Evolutionary conservation across 345 rosid species (phyloP).

Genomic region (Combretum micranthum): DNA sequence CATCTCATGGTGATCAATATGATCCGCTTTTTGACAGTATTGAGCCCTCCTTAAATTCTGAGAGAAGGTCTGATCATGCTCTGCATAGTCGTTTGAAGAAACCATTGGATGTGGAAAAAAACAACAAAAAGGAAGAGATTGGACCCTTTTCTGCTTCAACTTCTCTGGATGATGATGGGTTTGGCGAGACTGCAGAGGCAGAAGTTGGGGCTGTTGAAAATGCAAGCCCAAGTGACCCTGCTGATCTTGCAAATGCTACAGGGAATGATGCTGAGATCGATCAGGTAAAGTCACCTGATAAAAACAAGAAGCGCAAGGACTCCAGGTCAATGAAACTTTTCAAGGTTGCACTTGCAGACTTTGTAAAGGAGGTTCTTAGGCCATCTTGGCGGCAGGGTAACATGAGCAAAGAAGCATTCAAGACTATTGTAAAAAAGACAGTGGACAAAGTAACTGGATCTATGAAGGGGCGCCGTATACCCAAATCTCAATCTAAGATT

Average conservation of each 20-base stretch:
- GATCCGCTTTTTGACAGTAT: slow-evolving; percentile 87
- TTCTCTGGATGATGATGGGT: slow-evolving; percentile 46
- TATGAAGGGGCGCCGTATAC: slow-evolving; percentile 64
- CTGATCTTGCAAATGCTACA: slow-evolving; percentile 20
- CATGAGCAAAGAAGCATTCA: slow-evolving; percentile 95
- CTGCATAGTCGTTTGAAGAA: slow-evolving; percentile 40
- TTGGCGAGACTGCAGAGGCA: slow-evolving; percentile 63
- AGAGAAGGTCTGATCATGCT: slow-evolving; percentile 26
- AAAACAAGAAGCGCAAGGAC: slow-evolving; percentile 52
- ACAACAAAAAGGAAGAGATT: slow-evolving; percentile 31
- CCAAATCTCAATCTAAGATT: slow-evolving; percentile 76
- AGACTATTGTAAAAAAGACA: slow-evolving; percentile 83
- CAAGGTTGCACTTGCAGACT: slow-evolving; percentile 65
- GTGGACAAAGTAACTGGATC: slow-evolving; percentile 86
- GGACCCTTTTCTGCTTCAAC: slow-evolving; percentile 27
- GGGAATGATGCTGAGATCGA: slow-evolving; percentile 46
- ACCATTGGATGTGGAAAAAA: slow-evolving; percentile 54
- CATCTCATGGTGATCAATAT: slow-evolving; percentile 50
- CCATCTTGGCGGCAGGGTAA: slow-evolving; percentile 93
- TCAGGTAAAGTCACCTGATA: slow-evolving; percentile 42
- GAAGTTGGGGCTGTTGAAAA: slow-evolving; percentile 59
- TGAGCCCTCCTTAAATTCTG: slow-evolving; percentile 46
- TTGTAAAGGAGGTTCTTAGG: slow-evolving; percentile 86
- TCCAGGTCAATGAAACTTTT: slow-evolving; percentile 66
- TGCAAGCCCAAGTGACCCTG: slow-evolving; percentile 36